phyloP scores from a whole-genome alignment of 768 basidiomycete species.

The Hortiboletus flavorubellus region DNA sequence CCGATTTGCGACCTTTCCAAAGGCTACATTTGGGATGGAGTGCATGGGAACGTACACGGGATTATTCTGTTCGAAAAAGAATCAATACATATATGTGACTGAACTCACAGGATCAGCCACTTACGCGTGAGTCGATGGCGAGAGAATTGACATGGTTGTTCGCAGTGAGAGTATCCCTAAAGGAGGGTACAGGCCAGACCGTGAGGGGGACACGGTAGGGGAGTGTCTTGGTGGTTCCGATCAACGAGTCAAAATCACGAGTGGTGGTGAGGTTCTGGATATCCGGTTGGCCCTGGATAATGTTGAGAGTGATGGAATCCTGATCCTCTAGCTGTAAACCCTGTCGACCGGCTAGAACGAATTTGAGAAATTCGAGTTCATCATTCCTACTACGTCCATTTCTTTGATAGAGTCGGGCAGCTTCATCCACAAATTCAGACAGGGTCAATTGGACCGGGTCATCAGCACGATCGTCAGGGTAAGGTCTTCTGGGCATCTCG shows the following conservation, averaged over 20 bases:
- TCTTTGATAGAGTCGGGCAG: too few relatives aligned
- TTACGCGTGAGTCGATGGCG: not conserved
- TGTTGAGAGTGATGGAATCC: not conserved
- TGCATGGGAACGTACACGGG: not conserved
- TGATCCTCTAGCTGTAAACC: not conserved
- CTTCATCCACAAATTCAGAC: not conserved
- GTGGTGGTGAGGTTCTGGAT: not conserved
- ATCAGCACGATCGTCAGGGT: not conserved
- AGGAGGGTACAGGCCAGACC: not conserved
- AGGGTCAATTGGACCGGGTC: not conserved
- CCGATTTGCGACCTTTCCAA: not conserved
- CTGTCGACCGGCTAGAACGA: not conserved
- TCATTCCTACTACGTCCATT: not conserved
- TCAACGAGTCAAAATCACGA: conserved; percentile 4
- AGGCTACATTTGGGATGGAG: not conserved
- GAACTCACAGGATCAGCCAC: too few relatives aligned
- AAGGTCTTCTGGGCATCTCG: not conserved
- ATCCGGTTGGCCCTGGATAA: not conserved
- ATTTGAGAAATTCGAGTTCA: not conserved
- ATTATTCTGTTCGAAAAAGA: not conserved
- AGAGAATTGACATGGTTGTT: not conserved
- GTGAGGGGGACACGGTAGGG: not conserved
- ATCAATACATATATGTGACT: too few relatives aligned
- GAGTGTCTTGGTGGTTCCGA: not conserved
- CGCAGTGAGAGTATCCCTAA: not conserved